Conservation (phyloP, 768 basidiomycete genomes). For the Termitomyces titanicus region DNA sequence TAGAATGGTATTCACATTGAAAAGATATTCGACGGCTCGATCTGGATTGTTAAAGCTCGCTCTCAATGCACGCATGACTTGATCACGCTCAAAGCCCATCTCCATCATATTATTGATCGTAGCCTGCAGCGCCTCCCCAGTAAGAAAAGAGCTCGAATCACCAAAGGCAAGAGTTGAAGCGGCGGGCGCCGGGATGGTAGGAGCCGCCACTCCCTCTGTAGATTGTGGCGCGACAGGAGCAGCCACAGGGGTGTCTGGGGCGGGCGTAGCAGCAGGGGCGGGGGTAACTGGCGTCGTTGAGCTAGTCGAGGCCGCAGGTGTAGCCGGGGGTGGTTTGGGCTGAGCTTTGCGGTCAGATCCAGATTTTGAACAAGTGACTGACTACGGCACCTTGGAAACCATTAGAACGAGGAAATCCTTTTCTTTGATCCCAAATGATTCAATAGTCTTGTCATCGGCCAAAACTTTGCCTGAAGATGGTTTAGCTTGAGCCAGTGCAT, state of each 20-base stretch:
- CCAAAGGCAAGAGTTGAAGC: constrained; percentile 35
- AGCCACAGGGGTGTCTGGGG: constrained; percentile 19
- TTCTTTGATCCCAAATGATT: constrained; percentile 89
- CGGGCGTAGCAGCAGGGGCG: constrained; percentile 21
- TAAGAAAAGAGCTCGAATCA: constrained; percentile 61
- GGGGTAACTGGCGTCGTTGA: constrained; percentile 24
- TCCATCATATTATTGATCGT: constrained; percentile 83
- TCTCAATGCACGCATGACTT: constrained; percentile 79
- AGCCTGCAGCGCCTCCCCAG: constrained; percentile 70
- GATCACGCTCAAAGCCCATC: constrained; percentile 91
- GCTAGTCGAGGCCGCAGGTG: constrained; percentile 31
- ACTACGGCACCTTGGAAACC: constrained; percentile 82
- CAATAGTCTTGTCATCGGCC: constrained; percentile 82
- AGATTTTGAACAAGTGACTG: constrained; percentile 10
- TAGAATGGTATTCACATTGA: constrained; percentile 58
- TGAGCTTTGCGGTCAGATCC: constrained; percentile 18
- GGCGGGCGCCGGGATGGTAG: constrained; percentile 19
- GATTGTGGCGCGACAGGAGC: constrained; percentile 17
- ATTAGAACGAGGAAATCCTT: constrained; percentile 99
- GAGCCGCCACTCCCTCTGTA: constrained; percentile 20
- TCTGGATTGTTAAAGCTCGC: constrained; percentile 98
- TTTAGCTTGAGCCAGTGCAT: not conserved
- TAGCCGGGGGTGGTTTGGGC: constrained; percentile 26
- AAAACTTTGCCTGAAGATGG: constrained; percentile 78
- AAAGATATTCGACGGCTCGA: constrained; percentile 95